A percentile compares a stretch with the other conserved stretches of the same genome.
phyloP scores from a whole-genome alignment of 768 basidiomycete species.

The Serendipita sp. region DNA sequence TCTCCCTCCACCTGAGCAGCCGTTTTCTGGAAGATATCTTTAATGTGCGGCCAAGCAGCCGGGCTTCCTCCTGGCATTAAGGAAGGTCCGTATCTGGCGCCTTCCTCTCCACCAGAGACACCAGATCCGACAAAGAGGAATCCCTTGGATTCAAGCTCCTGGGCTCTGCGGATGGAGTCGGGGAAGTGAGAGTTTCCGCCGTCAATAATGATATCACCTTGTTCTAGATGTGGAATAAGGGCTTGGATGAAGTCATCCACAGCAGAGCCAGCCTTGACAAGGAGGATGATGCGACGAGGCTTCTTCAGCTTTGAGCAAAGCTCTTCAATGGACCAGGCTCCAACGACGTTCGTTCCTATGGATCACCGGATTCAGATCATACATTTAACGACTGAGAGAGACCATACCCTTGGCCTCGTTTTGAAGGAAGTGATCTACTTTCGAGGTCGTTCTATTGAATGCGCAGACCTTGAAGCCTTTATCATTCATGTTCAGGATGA shows the following conservation, averaged over 20 bases:
- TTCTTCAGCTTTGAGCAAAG: constrained; percentile 81
- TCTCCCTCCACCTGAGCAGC: constrained; percentile 88
- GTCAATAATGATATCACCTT: constrained; percentile 98
- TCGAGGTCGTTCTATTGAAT: constrained; percentile 92
- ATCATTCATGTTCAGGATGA: constrained; percentile 99
- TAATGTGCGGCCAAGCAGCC: constrained; percentile 91
- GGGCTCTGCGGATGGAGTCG: constrained; percentile 85
- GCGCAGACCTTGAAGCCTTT: constrained; percentile 96
- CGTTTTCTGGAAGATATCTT: constrained; percentile 97
- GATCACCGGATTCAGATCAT: constrained; percentile 9
- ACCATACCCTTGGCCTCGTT: constrained; percentile 91
- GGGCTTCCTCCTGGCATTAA: constrained; percentile 97
- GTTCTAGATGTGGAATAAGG: constrained; percentile 76
- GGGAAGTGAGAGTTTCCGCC: constrained; percentile 99
- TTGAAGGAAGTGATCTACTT: constrained; percentile 87
- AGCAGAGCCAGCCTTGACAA: constrained; percentile 93
- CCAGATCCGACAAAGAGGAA: constrained; percentile 95
- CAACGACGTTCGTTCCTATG: constrained; percentile 83
- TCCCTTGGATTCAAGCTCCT: constrained; percentile 88
- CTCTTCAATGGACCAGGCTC: constrained; percentile 87
- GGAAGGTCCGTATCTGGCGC: constrained; percentile 90
- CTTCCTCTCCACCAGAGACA: constrained; percentile 98
- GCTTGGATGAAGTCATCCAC: constrained; percentile 91
- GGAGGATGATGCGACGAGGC: constrained; percentile 93
- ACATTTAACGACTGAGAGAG: background rate